phyloP scores from a whole-genome alignment of 1,284 basidiomycete genomes.

The Cystobasidium sp. region DNA sequence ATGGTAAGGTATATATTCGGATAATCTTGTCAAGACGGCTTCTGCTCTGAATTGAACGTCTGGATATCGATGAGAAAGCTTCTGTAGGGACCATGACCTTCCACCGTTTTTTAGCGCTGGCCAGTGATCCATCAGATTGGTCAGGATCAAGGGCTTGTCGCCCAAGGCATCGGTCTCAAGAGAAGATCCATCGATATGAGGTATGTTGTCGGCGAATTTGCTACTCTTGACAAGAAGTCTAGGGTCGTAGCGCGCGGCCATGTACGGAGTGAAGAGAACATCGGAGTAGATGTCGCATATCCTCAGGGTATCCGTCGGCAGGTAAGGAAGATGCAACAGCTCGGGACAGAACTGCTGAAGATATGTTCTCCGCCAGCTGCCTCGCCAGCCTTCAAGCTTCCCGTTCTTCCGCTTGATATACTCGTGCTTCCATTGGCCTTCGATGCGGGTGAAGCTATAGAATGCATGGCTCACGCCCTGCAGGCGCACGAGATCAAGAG shows the following conservation, averaged over 20 bases:
- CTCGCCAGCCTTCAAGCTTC: constrained; percentile 45
- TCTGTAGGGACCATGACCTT: constrained; percentile 50
- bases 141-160: constrained; percentile 53
- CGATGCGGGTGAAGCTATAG: constrained; percentile 51
- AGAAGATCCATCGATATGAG: constrained; percentile 22
- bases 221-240: constrained; percentile 19
- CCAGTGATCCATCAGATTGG: constrained; percentile 49
- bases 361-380: constrained; percentile 53
- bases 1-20: constrained; percentile 51
- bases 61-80: constrained; percentile 49
- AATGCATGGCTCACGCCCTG: constrained; percentile 46
- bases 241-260: constrained; percentile 52
- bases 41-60: constrained; percentile 52
- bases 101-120: constrained; percentile 41
- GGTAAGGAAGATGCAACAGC: neutral
- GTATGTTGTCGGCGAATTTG: constrained; percentile 45
- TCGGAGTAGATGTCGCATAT: constrained; percentile 53
- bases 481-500: constrained; percentile 37
- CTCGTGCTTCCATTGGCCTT: constrained; percentile 53
- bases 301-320: constrained; percentile 50
- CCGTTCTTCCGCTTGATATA: constrained; percentile 47
- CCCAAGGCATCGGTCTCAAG: constrained; percentile 38
- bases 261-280: constrained; percentile 55
- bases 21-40: constrained; percentile 51
- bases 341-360: constrained; percentile 45